A percentile compares a stretch with the other conserved stretches of the same genome.
phyloP scores from a whole-genome alignment of 1,139 yeast genomes.

The Debaryomycetaceae sp. region DNA sequence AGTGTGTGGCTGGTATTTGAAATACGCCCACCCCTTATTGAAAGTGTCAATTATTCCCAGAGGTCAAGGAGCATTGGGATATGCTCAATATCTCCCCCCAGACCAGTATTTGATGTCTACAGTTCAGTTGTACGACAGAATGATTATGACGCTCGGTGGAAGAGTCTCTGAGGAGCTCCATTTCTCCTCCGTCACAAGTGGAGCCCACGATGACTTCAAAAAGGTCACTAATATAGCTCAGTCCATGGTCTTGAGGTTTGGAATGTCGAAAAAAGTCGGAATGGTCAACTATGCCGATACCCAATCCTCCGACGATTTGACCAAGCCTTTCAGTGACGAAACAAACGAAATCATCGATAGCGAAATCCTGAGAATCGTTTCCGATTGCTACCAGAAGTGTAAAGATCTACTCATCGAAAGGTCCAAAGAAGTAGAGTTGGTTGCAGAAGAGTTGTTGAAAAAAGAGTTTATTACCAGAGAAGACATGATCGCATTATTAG shows the following conservation, averaged over 20 bases:
- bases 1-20: constrained; percentile 72
- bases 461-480: constrained; percentile 79
- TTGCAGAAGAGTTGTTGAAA: constrained; percentile 62
- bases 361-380: constrained; percentile 63
- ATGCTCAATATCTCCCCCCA: constrained; percentile 79
- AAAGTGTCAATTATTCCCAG: constrained; percentile 82
- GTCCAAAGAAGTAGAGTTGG: constrained; percentile 58
- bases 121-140: constrained; percentile 65
- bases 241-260: constrained; percentile 71
- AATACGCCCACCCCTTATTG: constrained; percentile 71
- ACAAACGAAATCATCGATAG: constrained; percentile 68
- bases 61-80: constrained; percentile 82
- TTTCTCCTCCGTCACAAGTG: constrained; percentile 74
- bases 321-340: constrained; percentile 88
- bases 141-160: constrained; percentile 82
- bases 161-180: constrained; percentile 77
- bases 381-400: constrained; percentile 52
- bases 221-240: constrained; percentile 77
- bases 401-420: constrained; percentile 53
- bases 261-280: constrained; percentile 73
- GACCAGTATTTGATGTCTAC: constrained; percentile 67
- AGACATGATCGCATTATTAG: constrained; percentile 71
- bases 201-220: constrained; percentile 79
- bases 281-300: constrained; percentile 63
- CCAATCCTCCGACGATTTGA: constrained; percentile 59